phyloP scores from a whole-genome alignment of 2,329 filamentous ascomycete genomes.

The Aspergillus sp. region DNA sequence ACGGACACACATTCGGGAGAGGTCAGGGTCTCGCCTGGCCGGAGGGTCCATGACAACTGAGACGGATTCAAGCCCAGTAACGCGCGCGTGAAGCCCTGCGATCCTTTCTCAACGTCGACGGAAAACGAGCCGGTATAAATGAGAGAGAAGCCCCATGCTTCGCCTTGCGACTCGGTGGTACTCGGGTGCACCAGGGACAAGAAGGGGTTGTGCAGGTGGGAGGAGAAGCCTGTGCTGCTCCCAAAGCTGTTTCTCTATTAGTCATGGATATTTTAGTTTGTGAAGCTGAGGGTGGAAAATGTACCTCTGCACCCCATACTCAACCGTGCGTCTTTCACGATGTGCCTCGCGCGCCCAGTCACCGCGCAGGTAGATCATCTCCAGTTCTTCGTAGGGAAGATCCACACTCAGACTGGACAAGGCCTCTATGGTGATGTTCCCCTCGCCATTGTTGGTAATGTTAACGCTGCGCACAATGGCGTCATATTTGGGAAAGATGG shows the following conservation, averaged over 20 bases:
- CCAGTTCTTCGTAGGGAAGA: slow-evolving; percentile 53
- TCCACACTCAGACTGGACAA: slow-evolving; percentile 58
- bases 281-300: slow-evolving; percentile 8
- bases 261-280: no score
- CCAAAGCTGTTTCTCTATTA: slow-evolving; percentile 44
- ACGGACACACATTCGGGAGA: slow-evolving; percentile 59
- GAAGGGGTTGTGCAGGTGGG: slow-evolving; percentile 60
- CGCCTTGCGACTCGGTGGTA: slow-evolving; percentile 55
- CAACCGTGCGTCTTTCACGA: slow-evolving; percentile 48
- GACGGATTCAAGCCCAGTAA: slow-evolving; percentile 55
- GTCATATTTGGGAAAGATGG: slow-evolving; percentile 56
- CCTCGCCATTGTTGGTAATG: slow-evolving; percentile 53
- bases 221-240: slow-evolving; percentile 56
- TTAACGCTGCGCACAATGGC: slow-evolving; percentile 56
- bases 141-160: slow-evolving; percentile 60
- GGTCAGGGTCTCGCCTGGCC: slow-evolving; percentile 50
- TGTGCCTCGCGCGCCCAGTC: slow-evolving; percentile 58
- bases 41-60: slow-evolving; percentile 54
- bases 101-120: slow-evolving; percentile 56
- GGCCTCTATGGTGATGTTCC: slow-evolving; percentile 49
- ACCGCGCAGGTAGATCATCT: slow-evolving; percentile 56
- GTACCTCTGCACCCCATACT: slow-evolving; percentile 51
- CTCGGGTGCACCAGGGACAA: slow-evolving; percentile 50
- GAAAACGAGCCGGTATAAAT: slow-evolving; percentile 59
- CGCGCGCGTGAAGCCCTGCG: slow-evolving; percentile 55